Percentiles rank a stretch among this genome's conserved stretches.
phyloP scores from a whole-genome alignment of 2,329 filamentous ascomycete species.

The Calonectria henricotiae region DNA sequence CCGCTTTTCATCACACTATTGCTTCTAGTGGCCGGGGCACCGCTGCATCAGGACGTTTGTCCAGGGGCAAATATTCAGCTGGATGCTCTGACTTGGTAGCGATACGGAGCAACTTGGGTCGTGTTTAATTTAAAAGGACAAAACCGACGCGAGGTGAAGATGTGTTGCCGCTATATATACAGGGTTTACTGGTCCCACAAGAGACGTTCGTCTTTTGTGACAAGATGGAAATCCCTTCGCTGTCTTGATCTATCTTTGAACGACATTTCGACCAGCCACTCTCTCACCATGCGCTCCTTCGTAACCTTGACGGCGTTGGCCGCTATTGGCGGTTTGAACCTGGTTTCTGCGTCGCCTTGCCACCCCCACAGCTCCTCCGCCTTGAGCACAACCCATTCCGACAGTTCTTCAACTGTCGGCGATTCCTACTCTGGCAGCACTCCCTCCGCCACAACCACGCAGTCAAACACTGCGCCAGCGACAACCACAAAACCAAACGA shows the following conservation, averaged over 20 bases:
- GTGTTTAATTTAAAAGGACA: neutral
- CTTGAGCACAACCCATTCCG: neutral
- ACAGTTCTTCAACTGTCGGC: neutral
- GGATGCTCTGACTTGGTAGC: neutral
- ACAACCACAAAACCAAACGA: conserved; percentile 37
- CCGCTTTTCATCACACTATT: conserved; percentile 11
- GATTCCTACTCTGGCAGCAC: neutral
- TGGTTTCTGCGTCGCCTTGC: neutral
- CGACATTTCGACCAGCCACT: neutral
- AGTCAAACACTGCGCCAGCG: conserved; percentile 38
- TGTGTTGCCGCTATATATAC: no score
- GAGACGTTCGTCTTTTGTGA: no score
- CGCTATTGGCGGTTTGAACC: neutral
- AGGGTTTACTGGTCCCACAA: no score
- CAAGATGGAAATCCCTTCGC: neutral
- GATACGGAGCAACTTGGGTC: neutral
- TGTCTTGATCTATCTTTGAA: neutral
- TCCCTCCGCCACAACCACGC: neutral
- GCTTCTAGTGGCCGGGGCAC: neutral
- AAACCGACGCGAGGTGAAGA: neutral
- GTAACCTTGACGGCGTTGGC: neutral
- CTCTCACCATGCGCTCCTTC: conserved; percentile 10
- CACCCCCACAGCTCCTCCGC: neutral
- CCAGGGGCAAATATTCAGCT: conserved; percentile 4
- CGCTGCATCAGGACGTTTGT: neutral